Conservation (phyloP, 768 basidiomycete genomes). For the Harrya chromipes region DNA sequence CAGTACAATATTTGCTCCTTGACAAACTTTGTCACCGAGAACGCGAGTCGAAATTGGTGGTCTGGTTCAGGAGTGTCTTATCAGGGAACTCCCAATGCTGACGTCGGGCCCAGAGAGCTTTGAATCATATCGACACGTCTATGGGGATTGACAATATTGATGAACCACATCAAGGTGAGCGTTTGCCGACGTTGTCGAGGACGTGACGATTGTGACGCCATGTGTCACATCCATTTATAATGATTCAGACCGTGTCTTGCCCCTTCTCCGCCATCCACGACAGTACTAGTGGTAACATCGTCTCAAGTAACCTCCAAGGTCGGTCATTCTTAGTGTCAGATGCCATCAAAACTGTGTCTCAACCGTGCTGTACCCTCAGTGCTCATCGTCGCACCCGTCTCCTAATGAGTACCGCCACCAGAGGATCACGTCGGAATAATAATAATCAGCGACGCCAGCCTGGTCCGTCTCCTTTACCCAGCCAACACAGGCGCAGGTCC, state of each 20-base stretch:
- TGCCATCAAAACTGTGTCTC: not conserved
- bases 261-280: slow-evolving; percentile 10
- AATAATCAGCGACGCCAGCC: slow-evolving; percentile 26
- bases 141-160: no score
- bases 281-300: not conserved
- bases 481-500: slow-evolving; percentile 33
- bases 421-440: slow-evolving; percentile 26
- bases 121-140: not conserved
- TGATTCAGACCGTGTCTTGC: not conserved
- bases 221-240: slow-evolving; percentile 7
- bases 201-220: slow-evolving; percentile 13
- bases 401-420: slow-evolving; percentile 23
- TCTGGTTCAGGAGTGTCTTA: no score
- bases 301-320: slow-evolving; percentile 2
- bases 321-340: not conserved
- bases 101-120: no score
- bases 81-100: no score
- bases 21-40: no score
- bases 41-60: no score
- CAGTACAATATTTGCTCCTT: no score
- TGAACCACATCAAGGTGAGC: no score
- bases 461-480: slow-evolving; percentile 13
- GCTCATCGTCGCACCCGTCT: not conserved
- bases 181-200: no score
- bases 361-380: not conserved